Evolutionary conservation across 2,329 filamentous ascomycete species (phyloP), one percentile per base, ranked within the genome.

Genomic region (Aspergillus sp.): DNA sequence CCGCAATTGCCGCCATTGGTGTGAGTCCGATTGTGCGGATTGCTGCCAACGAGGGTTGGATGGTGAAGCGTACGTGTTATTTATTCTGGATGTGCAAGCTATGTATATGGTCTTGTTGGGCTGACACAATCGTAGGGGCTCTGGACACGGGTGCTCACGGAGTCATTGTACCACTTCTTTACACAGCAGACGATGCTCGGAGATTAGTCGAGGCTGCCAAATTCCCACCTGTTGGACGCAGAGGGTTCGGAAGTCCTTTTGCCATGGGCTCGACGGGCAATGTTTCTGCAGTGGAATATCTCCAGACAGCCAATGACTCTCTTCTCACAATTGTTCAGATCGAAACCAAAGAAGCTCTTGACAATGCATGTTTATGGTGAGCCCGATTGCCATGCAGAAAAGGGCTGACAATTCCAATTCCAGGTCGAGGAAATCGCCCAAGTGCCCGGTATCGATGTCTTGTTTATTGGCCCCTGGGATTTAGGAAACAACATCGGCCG

Each of bases 141-240:
- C 69, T 82, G 34, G 79, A 82, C 54, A 66, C 76, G 40, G 79
- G 79, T 34, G 78, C 79, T 5, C 78, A 82, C 57, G 79, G 77
- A 30, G 72, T 82, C 33, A 65, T 80, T 29, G 76, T 78, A 4
- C 77, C 76, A 3, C 60, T 78, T 4, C 66, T 79, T 32, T 71
- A 76, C 51, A 76, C 71, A 0, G 71, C 72, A 7, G 74, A 77
- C 26, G 76, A 80, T 52, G 77, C 76, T 4, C 67, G 66, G 52
- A 70, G 64, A 28, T 65, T 80, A 29, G 76, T 79, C 10, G 62
- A 69, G 36, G 72, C 72, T 19, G 70, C 75, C 29, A 80, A 79
- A 54, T 81, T 80, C 54, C 78, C 78, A 3, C 78, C 78, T 0
- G 53, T 64, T 34, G 77, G 77, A 26, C 69, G 66, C n/a, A 68